These are phyloP conservation scores for Cordia subcordata DNA, from an alignment of 257 asterid genomes.

Conservation along the genomic window DNA sequence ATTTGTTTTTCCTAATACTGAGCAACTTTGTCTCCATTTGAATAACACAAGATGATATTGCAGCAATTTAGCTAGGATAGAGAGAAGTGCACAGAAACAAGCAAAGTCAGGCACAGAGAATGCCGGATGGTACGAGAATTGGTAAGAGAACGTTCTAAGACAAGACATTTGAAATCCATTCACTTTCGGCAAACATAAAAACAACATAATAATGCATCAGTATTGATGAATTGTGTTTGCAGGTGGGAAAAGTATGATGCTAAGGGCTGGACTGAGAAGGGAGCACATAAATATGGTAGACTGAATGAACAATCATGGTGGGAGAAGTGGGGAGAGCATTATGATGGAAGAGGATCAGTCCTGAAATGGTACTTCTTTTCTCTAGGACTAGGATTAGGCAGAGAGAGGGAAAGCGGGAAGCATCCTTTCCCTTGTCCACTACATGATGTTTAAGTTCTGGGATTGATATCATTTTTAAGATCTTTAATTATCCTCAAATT, in stretches of 20 bases:
- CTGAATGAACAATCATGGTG: slow-evolving; percentile 98
- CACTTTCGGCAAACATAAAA: neutral
- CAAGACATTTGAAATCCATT: neutral
- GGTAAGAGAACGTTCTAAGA: slow-evolving; percentile 46
- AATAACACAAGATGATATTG: slow-evolving; percentile 22
- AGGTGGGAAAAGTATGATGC: slow-evolving; percentile 99
- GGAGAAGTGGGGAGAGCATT: slow-evolving; percentile 99
- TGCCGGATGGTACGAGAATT: slow-evolving; percentile 97
- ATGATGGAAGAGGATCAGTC: slow-evolving; percentile 97
- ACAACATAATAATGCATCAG: neutral
- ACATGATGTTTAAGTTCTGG: too few relatives aligned
- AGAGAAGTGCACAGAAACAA: slow-evolving; percentile 98
- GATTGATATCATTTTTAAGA: too few relatives aligned
- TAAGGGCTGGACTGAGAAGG: slow-evolving; percentile 98
- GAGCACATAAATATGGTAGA: slow-evolving; percentile 95
- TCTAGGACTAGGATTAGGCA: neutral
- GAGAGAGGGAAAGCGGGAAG: neutral
- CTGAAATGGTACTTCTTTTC: slow-evolving; percentile 66
- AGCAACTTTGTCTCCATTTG: neutral
- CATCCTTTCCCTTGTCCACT: too few relatives aligned
- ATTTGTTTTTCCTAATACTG: neutral
- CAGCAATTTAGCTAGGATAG: slow-evolving; percentile 97
- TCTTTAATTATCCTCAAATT: too few relatives aligned
- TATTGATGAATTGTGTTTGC: slow-evolving; percentile 7
- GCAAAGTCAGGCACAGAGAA: slow-evolving; percentile 93